These are phyloP conservation scores for Pulicaria dysenterica DNA, from an alignment of 129 eudicot species.

Conservation along the genomic window DNA sequence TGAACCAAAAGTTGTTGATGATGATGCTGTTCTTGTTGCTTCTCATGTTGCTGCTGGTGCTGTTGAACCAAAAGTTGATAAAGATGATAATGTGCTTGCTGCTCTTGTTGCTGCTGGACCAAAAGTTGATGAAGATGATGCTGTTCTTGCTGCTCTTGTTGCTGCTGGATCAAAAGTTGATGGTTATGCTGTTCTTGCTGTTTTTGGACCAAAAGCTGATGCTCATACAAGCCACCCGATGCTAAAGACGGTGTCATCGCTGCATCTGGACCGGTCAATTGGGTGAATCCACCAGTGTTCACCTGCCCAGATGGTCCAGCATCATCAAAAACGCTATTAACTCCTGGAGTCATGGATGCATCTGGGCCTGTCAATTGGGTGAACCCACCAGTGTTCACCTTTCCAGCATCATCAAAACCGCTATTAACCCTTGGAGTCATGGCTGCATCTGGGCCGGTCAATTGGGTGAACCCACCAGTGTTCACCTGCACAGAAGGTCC, in stretches of 20 bases:
- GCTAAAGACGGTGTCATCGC: constrained; percentile 38
- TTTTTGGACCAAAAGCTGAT: constrained; percentile 24
- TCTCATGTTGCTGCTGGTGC: constrained; percentile 23
- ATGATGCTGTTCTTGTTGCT: neutral
- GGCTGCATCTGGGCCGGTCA: constrained; percentile 14
- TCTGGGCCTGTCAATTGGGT: neutral
- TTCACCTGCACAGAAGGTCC: constrained; percentile 37
- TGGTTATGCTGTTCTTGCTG: constrained; percentile 11
- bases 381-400: too few relatives aligned
- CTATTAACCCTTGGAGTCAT: constrained; percentile 44
- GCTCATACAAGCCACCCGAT: constrained; percentile 40
- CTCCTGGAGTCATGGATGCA: constrained; percentile 20
- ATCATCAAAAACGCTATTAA: constrained; percentile 28
- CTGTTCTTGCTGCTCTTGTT: neutral
- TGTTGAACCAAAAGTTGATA: neutral
- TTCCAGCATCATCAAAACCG: constrained; percentile 35
- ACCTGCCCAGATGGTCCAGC: constrained; percentile 27
- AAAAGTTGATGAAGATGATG: neutral
- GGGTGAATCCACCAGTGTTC: constrained; percentile 37
- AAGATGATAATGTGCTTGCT: neutral
- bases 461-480: constrained; percentile 42
- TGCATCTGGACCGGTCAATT: constrained; percentile 24
- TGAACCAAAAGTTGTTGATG: neutral
- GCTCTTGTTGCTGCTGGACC: constrained; percentile 23
- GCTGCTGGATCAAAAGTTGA: neutral